Evolutionary conservation across 495 filamentous ascomycete genomes (phyloP).

Genomic region (Articulospora tetracladia): DNA sequence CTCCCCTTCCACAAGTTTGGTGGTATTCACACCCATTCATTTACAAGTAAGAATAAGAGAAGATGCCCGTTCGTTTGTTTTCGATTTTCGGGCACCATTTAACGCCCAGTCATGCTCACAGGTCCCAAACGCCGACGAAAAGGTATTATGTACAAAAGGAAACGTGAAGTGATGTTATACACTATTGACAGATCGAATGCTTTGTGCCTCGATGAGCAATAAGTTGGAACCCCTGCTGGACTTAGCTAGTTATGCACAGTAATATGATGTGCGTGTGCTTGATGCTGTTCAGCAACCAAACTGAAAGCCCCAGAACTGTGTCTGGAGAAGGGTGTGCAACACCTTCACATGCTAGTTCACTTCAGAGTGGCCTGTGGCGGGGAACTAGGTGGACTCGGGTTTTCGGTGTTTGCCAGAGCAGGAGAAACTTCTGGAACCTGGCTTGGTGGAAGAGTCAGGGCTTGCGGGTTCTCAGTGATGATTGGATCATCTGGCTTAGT

Average conservation of each 20-base stretch:
- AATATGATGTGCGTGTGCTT: slow-evolving; percentile 6
- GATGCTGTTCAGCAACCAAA: not conserved
- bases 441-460: slow-evolving; percentile 50
- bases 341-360: not conserved
- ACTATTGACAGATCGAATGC: slow-evolving; percentile 11
- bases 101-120: not conserved
- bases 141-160: slow-evolving; percentile 10
- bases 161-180: slow-evolving; percentile 16
- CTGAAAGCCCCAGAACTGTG: not conserved
- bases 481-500: slow-evolving; percentile 45
- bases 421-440: slow-evolving; percentile 37
- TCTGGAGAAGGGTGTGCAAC: not conserved
- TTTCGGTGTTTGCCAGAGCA: slow-evolving; percentile 1
- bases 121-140: not conserved
- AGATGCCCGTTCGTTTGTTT: not conserved
- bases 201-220: not conserved
- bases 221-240: not conserved
- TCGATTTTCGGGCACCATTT: not conserved
- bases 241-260: not conserved
- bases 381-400: not conserved
- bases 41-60: not conserved
- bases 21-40: not conserved
- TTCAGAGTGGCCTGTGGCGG: not conserved
- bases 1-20: not conserved
- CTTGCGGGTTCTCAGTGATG: slow-evolving; percentile 39